phyloP scores from a whole-genome alignment of 2,329 filamentous ascomycete species.

The Huntiella decipiens region DNA sequence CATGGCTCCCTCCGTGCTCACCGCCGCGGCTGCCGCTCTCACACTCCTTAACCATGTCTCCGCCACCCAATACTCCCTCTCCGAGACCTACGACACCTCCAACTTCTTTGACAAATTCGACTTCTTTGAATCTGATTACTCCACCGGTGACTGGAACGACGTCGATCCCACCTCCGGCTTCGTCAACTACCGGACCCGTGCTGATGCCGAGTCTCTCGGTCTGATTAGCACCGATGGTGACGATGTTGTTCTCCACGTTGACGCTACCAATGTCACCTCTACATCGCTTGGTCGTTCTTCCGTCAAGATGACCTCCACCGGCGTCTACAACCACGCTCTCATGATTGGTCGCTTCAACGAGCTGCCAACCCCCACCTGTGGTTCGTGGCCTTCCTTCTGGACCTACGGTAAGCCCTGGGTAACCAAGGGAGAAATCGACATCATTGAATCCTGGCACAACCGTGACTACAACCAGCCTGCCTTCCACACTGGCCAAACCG shows the following conservation, averaged over 20 bases:
- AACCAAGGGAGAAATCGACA: constrained; percentile 43
- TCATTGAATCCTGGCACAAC: constrained; percentile 47
- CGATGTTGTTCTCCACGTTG: constrained; percentile 23
- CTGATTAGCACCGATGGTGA: constrained; percentile 18
- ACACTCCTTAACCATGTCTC: constrained; percentile 1
- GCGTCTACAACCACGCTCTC: constrained; percentile 43
- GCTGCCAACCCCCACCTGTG: constrained; percentile 46
- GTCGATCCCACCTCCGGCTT: constrained; percentile 46
- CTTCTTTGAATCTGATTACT: constrained; percentile 17
- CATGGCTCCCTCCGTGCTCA: constrained; percentile 3
- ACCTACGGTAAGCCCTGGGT: constrained; percentile 38
- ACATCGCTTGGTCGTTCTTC: constrained; percentile 27
- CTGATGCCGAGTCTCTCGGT: constrained; percentile 19
- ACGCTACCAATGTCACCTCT: constrained; percentile 14
- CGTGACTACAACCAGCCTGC: constrained; percentile 35
- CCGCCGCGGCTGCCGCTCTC: constrained; percentile 1
- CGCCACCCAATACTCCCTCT: constrained; percentile 3
- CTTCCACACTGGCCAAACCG: constrained; percentile 29
- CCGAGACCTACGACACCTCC: constrained; percentile 9
- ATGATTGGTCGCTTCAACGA: constrained; percentile 52
- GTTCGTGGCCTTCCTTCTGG: constrained; percentile 54
- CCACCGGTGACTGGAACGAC: constrained; percentile 13
- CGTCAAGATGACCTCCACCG: constrained; percentile 46
- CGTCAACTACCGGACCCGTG: constrained; percentile 31
- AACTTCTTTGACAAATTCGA: constrained; percentile 32